Base-by-base conservation (phyloP, 768 basidiomycete genomes). In the Ephemerocybe angulata region DNA sequence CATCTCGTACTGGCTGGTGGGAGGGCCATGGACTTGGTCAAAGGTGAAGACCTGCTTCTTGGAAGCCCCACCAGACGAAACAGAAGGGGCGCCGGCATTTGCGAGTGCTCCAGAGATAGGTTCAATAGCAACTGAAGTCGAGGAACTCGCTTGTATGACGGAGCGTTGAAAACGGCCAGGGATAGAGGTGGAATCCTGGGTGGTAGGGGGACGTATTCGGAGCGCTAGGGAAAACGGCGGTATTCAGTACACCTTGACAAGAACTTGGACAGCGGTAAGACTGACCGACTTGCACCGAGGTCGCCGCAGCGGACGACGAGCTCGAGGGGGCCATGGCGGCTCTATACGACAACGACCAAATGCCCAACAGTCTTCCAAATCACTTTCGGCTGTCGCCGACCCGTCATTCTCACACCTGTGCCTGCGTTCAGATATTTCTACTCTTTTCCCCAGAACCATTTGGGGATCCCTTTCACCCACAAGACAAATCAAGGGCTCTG, bases 201-300 rank as follows among this genome's bases (percentile, higher is more conserved):
- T 71, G 41, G 92, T 92, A 41, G 88, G 81, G 27, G 95, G 95
- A 57, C 94, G 86, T 60, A 98, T 94, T 62, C 95, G 88, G 63
- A 97, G 78, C 64, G 94, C 95, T 83, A n/a, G n/a, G 58, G 46
- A 50, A 30, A 56, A 54, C n/a, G 50, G 21, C 15, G 15, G 27
- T 25, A 35, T 37, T 53, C 65, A 59, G 71, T 64, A 46, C 42
- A 54, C 35, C 35, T 41, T 19, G 56, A 15, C 24, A 50, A 28
- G 7, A 15, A 17, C 51, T 19, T 43, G 50, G 21, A 12, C 35
- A 13, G 37, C 42, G 24, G 25, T 8, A n/a, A 24, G 52, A 85
- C 92, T 78, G 52, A 88, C 92, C 92, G 72, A 94, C 92, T 93
- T 93, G 90, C 52, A 94, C 91, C 61, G 91, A 92, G 62, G 91